Conservation (phyloP, 495 filamentous ascomycete genomes). For the Penicillium subrubescens region DNA sequence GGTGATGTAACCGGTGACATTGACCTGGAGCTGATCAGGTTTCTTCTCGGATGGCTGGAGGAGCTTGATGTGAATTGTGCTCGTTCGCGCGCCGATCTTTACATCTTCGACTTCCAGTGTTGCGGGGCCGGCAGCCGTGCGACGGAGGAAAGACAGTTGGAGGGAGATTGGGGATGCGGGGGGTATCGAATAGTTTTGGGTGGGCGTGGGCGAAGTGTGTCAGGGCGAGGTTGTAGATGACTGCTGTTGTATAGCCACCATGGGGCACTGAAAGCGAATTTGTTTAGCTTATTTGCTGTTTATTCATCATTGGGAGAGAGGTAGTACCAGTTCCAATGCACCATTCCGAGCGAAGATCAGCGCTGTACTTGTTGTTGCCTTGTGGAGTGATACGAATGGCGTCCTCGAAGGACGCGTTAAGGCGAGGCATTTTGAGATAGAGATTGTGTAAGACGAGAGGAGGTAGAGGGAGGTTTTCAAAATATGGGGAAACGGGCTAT, state of each 20-base stretch:
- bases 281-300: not conserved
- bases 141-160: slow-evolving; percentile 74
- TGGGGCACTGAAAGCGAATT: slow-evolving; percentile 67
- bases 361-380: slow-evolving; percentile 62
- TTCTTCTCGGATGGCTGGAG: slow-evolving; percentile 42
- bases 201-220: slow-evolving; percentile 69
- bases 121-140: slow-evolving; percentile 65
- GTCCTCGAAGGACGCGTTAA: slow-evolving; percentile 53
- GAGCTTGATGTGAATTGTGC: slow-evolving; percentile 70
- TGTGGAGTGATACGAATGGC: slow-evolving; percentile 58
- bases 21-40: slow-evolving; percentile 42
- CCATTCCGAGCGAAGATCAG: slow-evolving; percentile 62
- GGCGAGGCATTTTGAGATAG: slow-evolving; percentile 16
- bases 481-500: not conserved
- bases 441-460: not conserved
- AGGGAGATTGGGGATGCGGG: slow-evolving; percentile 60
- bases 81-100: slow-evolving; percentile 71
- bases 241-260: slow-evolving; percentile 73
- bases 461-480: not conserved
- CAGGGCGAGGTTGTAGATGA: slow-evolving; percentile 61
- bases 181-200: slow-evolving; percentile 58
- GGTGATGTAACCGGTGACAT: slow-evolving; percentile 71
- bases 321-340: slow-evolving; percentile 67
- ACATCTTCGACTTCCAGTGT: slow-evolving; percentile 66
- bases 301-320: not conserved